phyloP scores from a whole-genome alignment of 257 asterid species.

The Coffea canephora region DNA sequence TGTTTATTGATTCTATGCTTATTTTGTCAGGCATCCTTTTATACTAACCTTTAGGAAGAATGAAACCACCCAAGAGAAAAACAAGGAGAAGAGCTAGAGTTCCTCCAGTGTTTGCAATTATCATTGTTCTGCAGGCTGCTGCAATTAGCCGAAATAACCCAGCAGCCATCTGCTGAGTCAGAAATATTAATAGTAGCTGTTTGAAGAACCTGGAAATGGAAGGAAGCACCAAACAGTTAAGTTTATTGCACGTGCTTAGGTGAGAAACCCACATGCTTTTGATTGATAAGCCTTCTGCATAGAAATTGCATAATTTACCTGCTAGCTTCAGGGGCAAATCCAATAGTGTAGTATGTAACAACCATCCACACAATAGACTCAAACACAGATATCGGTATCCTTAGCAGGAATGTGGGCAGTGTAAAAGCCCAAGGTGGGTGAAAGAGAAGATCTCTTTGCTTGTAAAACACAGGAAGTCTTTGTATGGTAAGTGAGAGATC shows the following conservation, averaged over 20 bases:
- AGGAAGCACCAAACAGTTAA: not conserved
- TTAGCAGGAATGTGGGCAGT: constrained; percentile 53
- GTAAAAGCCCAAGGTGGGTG: constrained; percentile 79
- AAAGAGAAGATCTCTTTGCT: constrained; percentile 64
- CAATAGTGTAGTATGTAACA: constrained; percentile 57
- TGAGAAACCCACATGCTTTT: not conserved
- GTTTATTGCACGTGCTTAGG: not conserved
- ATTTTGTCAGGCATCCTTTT: not conserved
- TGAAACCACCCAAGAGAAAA: constrained; percentile 72
- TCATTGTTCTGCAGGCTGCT: constrained; percentile 58
- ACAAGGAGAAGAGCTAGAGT: constrained; percentile 53
- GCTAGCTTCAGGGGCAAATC: constrained; percentile 76
- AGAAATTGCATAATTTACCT: constrained; percentile 34
- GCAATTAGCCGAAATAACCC: constrained; percentile 64
- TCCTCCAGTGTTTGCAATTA: constrained; percentile 60
- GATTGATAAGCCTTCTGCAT: not conserved
- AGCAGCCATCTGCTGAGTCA: constrained; percentile 72
- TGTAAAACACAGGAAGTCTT: constrained; percentile 72
- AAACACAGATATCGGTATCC: constrained; percentile 59
- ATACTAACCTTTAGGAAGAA: constrained; percentile 58
- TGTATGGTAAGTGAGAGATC: constrained; percentile 57
- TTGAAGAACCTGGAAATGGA: constrained; percentile 52
- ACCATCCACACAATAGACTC: constrained; percentile 58
- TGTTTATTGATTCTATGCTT: too few relatives aligned
- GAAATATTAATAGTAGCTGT: constrained; percentile 46